A percentile compares a stretch with the other conserved stretches of the same genome.
These are phyloP conservation scores for Cochlearia excelsa DNA, from an alignment of 345 rosid species.

Conservation along the genomic window DNA sequence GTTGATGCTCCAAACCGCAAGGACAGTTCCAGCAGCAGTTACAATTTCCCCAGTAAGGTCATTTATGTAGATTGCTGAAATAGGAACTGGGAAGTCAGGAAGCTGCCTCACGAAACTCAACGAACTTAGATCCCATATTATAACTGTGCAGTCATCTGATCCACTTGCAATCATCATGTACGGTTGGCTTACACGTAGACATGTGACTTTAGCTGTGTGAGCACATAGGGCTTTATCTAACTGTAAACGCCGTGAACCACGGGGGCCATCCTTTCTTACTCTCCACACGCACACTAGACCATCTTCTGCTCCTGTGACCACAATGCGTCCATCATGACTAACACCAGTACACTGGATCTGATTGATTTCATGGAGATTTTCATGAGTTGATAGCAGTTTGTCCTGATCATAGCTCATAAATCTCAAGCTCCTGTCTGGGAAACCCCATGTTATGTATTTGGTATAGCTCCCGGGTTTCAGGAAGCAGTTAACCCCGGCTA, in stretches of 20 bases:
- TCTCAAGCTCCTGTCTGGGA: conserved; percentile 88
- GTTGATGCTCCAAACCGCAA: conserved; percentile 91
- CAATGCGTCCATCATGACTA: conserved; percentile 80
- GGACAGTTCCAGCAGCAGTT: conserved; percentile 82
- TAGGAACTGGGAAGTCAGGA: conserved; percentile 62
- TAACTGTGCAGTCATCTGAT: conserved; percentile 83
- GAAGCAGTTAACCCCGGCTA: conserved; percentile 56
- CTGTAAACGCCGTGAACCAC: conserved; percentile 43
- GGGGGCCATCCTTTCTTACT: conserved; percentile 56
- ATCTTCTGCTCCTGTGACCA: conserved; percentile 89
- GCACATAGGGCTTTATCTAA: conserved; percentile 73
- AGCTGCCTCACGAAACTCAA: conserved; percentile 74
- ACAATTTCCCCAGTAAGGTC: conserved; percentile 83
- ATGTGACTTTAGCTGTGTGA: conserved; percentile 69
- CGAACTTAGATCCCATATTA: conserved; percentile 91
- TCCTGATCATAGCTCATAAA: conserved; percentile 92
- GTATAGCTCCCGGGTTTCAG: conserved; percentile 77
- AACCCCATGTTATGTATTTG: conserved; percentile 85
- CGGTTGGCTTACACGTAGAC: conserved; percentile 87
- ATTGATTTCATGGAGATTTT: conserved; percentile 88
- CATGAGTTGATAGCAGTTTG: conserved; percentile 77
- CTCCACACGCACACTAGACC: conserved; percentile 81
- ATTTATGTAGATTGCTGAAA: conserved; percentile 78
- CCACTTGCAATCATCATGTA: conserved; percentile 92
- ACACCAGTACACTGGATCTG: conserved; percentile 77